Evolutionary conservation across 2,329 filamentous ascomycete species (phyloP).

Genomic region (Didymella sp.): DNA sequence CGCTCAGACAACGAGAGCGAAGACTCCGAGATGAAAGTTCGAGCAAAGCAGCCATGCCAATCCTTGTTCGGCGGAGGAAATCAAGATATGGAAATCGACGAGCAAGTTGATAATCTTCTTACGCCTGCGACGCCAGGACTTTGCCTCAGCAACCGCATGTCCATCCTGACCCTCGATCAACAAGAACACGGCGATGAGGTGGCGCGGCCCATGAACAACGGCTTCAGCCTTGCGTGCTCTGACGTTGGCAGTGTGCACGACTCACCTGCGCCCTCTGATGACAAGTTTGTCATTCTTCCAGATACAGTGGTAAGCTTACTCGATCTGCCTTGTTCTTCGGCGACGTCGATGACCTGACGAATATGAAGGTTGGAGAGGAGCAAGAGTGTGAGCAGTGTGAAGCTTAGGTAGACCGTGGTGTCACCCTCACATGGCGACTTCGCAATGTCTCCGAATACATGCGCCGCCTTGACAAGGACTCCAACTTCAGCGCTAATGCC

Average conservation of each 20-base stretch:
- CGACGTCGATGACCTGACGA: too few species aligned
- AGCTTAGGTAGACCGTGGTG: too few species aligned
- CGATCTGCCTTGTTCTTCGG: background rate
- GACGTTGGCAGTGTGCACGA: constrained; percentile 13
- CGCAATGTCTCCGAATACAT: constrained; percentile 53
- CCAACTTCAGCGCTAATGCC: constrained; percentile 56
- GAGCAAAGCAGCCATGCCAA: constrained; percentile 21
- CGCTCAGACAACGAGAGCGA: constrained; percentile 8
- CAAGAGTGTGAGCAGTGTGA: too few species aligned
- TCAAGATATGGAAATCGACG: background rate
- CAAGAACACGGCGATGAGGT: constrained; percentile 2
- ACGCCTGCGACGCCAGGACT: background rate
- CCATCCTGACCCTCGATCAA: constrained; percentile 22
- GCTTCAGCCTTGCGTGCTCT: constrained; percentile 15
- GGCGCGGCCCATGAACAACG: constrained; percentile 2
- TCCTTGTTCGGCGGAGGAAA: constrained; percentile 27
- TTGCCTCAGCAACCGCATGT: constrained; percentile 21
- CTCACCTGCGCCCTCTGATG: constrained; percentile 24
- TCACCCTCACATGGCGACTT: constrained; percentile 54
- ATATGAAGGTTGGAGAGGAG: too few species aligned
- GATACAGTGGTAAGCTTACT: constrained; percentile 21
- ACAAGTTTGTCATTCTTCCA: constrained; percentile 20
- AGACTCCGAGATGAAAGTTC: constrained; percentile 7
- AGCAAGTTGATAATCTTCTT: background rate
- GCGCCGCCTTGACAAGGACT: constrained; percentile 47